Evolutionary conservation across 345 rosid genomes (phyloP).

Genomic region (Chamaenerion angustifolium): DNA sequence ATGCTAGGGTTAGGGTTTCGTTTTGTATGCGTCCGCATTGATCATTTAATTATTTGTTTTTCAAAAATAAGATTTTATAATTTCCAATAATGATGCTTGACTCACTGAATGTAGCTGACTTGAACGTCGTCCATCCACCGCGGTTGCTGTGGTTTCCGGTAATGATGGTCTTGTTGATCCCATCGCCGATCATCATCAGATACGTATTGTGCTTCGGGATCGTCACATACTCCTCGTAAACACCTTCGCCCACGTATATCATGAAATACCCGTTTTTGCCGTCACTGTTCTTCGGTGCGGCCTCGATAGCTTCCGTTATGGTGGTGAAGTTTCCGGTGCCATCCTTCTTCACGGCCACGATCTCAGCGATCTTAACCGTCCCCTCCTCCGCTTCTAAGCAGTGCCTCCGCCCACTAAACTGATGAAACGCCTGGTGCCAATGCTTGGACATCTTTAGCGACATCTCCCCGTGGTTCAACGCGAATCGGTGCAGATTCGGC

Average conservation of each 20-base stretch:
- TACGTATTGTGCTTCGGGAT: constrained; percentile 55
- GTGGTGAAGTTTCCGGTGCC: constrained; percentile 68
- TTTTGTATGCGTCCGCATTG: no score
- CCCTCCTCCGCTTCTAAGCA: constrained; percentile 24
- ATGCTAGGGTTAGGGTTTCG: no score
- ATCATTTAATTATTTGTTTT: no score
- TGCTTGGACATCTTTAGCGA: constrained; percentile 41
- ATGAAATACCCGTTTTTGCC: constrained; percentile 53
- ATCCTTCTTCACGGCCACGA: constrained; percentile 53
- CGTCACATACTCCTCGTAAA: constrained; percentile 62
- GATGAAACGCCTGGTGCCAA: constrained; percentile 30
- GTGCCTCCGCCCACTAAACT: constrained; percentile 42
- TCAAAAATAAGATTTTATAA: no score
- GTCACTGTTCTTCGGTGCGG: constrained; percentile 59
- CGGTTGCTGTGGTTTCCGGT: constrained; percentile 72
- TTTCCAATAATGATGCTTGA: no score
- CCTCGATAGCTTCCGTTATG: constrained; percentile 52
- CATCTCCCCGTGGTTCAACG: constrained; percentile 33
- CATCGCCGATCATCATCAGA: constrained; percentile 84
- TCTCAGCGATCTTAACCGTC: constrained; percentile 30
- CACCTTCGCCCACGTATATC: constrained; percentile 55
- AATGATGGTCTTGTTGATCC: constrained; percentile 65
- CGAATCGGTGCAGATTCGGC: constrained; percentile 13
- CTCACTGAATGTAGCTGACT: constrained; percentile 80
- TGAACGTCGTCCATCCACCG: constrained; percentile 84